Evolutionary conservation across 108 stramenopile genomes (phyloP), one percentile per base, ranked within the genome.

Genomic region (Nitzschia inconspicua): DNA sequence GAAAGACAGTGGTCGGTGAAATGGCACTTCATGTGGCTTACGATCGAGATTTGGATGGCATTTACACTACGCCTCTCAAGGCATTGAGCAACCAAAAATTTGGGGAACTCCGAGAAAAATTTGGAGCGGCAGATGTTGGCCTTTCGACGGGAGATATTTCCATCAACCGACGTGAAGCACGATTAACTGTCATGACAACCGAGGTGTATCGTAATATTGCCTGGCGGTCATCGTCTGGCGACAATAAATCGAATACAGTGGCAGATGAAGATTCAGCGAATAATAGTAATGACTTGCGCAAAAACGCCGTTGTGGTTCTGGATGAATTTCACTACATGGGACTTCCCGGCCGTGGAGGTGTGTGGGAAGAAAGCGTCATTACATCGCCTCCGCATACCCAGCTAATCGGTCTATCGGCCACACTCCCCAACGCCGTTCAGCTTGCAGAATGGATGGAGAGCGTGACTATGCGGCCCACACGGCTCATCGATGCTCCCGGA

Each of bases 251-350:
- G n/a, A n/a, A n/a, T n/a, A n/a, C n/a, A n/a, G n/a, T n/a, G n/a
- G 11, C 25, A 20, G 8, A 53, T 49, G 5, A 36, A 44, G 41
- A 52, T 48, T 16, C 25, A 60, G 13, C 19, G 23, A 37, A 58
- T 47, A 39, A 14, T 34, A 50, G 62, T 16, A 74, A 71, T 36
- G 86, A 92, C 30, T 66, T 95, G 11, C 42, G 60, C 13, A 76
- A 82, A 24, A 86, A 89, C 49, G 81, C 84, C 11, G 87, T 91
- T 19, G 93, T 94, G 10, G 93, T 96, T 20, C 76, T 97, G 62
- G 96, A 97, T 57, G 96, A 97, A 66, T 96, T 97, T 61, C 96
- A 97, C 76, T 97, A 95, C 80, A 96, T 97, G 91, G 94, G 94
- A 55, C 84, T 90, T 47, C 83, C 79, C 41, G 89, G 93, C 37